Evolutionary conservation across 2,329 filamentous ascomycete genomes (phyloP), one percentile per base, ranked within the genome.

Genomic region (Ceratocystis albifundus): DNA sequence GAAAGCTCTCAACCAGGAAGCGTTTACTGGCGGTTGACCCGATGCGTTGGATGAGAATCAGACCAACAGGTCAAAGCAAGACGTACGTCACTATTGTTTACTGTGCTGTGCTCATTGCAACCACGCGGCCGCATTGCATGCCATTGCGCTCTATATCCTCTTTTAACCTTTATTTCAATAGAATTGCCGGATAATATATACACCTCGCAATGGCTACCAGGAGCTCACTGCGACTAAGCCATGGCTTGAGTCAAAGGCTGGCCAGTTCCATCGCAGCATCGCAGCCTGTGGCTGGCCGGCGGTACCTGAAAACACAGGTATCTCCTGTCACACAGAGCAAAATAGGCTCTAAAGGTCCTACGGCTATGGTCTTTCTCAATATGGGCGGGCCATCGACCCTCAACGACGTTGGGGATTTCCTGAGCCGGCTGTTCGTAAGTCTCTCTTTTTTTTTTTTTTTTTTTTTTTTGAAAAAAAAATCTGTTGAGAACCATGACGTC

Each of bases 341-440:
- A 5, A 83, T 83, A 0, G 84, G 82, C 12, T 82, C 81, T 53
- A 81, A 89, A 73, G 93, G 93, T 0, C 91, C 92, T 6, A 99
- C 94, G 3, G 94, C 94, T 55, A 97, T 99, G 85, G 94, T 99
- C 15, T 96, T 99, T 73, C 84, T 99, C 78, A 99, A 99, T 77
- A 99, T 99, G 94, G 94, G 94, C 68, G 94, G 94, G 0, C 94
- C 94, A 2, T 89, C 90, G 0, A 96, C 89, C 3, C 88, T 88
- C 3, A 84, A 87, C 70, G 91, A 99, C 78, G 94, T 99, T 45
- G 87, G 88, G 71, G 85, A 88, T 76, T 99, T 97, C 74, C 78
- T 99, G 61, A 94, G 88, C 75, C 86, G 92, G 71, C 80, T 99
- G 71, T 99, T 99, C 77, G 93, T 96, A 83, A 68, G 88, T 64